These are phyloP conservation scores for Acanthamoeba castellanii DNA, from an alignment of 208 protist genomes.

Conservation along the genomic window DNA sequence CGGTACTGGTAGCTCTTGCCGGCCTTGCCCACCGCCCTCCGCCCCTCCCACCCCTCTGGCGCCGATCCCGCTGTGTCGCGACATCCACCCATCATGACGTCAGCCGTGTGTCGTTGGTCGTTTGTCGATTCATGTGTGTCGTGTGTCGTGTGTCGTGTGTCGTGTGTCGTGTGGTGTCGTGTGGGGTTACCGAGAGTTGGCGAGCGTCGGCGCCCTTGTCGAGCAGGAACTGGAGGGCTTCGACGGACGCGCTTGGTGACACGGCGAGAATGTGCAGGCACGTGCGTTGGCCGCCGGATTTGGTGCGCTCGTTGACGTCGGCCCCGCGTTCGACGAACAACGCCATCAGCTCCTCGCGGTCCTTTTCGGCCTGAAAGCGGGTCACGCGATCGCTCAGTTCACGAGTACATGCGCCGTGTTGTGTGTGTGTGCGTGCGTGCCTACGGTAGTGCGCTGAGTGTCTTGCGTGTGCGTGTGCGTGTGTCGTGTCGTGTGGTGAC, in stretches of 20 bases:
- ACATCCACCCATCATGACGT: not conserved
- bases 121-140: not conserved
- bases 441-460: too few species aligned
- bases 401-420: too few species aligned
- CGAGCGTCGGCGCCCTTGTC: conserved; percentile 1
- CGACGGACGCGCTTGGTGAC: not conserved
- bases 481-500: not conserved
- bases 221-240: not conserved
- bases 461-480: not conserved
- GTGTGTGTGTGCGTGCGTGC: too few species aligned
- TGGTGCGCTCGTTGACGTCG: not conserved
- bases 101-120: not conserved
- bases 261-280: not conserved
- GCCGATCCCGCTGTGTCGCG: conserved; percentile 3
- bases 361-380: not conserved
- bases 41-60: conserved; percentile 72
- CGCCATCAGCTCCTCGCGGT: not conserved
- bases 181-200: not conserved
- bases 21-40: conserved; percentile 76
- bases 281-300: not conserved
- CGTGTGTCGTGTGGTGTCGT: too few species aligned
- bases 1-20: conserved; percentile 79
- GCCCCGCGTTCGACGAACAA: not conserved
- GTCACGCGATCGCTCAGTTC: too few species aligned
- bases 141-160: not conserved